A percentile compares a stretch with the other conserved stretches of the same genome.
phyloP scores from a whole-genome alignment of 768 basidiomycete species.

The Leccinum fibrillosum region DNA sequence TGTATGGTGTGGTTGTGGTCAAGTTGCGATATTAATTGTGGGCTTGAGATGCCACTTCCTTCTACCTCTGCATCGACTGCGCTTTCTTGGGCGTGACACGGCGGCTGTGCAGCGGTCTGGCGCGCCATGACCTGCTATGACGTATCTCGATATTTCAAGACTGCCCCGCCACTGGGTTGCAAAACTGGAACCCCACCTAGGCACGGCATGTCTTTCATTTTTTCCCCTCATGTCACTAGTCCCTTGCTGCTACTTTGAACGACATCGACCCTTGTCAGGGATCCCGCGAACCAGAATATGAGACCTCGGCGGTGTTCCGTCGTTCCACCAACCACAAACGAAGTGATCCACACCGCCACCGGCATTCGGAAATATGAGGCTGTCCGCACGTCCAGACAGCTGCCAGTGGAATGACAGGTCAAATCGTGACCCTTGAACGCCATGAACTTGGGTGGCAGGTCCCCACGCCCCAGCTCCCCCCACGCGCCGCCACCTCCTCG shows the following conservation, averaged over 20 bases:
- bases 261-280: neutral
- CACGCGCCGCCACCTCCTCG: neutral
- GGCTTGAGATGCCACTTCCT: too few relatives aligned
- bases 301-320: neutral
- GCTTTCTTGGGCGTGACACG: too few relatives aligned
- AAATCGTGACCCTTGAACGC: neutral
- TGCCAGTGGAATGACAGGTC: neutral
- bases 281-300: neutral
- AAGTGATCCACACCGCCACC: neutral
- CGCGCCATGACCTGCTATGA: too few relatives aligned
- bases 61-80: too few relatives aligned
- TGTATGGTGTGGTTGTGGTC: neutral
- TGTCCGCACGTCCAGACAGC: neutral
- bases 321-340: neutral
- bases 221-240: neutral
- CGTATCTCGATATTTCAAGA: too few relatives aligned
- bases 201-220: neutral
- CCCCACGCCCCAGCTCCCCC: neutral
- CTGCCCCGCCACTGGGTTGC: too few relatives aligned
- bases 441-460: neutral
- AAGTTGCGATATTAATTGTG: too few relatives aligned
- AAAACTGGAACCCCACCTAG: neutral
- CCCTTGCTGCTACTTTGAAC: neutral
- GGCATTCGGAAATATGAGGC: neutral
- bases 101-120: too few relatives aligned